A percentile compares a stretch with the other conserved stretches of the same genome.
Conservation (phyloP, 768 basidiomycete species). For the Psilocybe cubensis region DNA sequence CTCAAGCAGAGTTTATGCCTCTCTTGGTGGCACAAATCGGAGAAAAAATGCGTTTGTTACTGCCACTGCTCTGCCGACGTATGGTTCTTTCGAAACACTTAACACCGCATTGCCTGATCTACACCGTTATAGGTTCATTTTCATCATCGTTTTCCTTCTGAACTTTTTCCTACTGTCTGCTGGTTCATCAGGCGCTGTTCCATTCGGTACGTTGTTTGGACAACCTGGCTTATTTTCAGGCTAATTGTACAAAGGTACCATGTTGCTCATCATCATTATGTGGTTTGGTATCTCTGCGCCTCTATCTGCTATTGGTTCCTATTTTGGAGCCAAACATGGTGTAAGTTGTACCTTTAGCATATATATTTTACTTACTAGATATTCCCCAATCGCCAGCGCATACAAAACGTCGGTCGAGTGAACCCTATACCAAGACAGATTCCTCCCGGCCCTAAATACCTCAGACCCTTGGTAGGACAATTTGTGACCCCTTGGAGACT, state of each 20-base stretch:
- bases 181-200: constrained; percentile 93
- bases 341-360: constrained; percentile 44
- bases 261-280: constrained; percentile 79
- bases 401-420: constrained; percentile 85
- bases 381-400: constrained; percentile 43
- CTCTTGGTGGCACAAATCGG: constrained; percentile 78
- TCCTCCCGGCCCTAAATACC: constrained; percentile 84
- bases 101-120: not conserved
- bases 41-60: constrained; percentile 87
- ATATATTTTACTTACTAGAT: not conserved
- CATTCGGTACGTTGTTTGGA: constrained; percentile 67
- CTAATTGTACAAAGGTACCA: constrained; percentile 57
- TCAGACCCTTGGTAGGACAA: constrained; percentile 72
- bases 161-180: constrained; percentile 87
- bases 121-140: constrained; percentile 62
- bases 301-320: constrained; percentile 83
- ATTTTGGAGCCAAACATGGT: constrained; percentile 85
- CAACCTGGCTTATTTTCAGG: not conserved
- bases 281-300: constrained; percentile 98
- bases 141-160: constrained; percentile 84
- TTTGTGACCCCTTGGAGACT: not conserved
- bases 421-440: constrained; percentile 97
- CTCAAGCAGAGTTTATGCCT: constrained; percentile 80
- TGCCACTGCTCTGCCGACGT: constrained; percentile 89
- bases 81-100: constrained; percentile 27